Evolutionary conservation across 257 asterid species (phyloP), one percentile per base, ranked within the genome.

Genomic region (Solanum boliviense): DNA sequence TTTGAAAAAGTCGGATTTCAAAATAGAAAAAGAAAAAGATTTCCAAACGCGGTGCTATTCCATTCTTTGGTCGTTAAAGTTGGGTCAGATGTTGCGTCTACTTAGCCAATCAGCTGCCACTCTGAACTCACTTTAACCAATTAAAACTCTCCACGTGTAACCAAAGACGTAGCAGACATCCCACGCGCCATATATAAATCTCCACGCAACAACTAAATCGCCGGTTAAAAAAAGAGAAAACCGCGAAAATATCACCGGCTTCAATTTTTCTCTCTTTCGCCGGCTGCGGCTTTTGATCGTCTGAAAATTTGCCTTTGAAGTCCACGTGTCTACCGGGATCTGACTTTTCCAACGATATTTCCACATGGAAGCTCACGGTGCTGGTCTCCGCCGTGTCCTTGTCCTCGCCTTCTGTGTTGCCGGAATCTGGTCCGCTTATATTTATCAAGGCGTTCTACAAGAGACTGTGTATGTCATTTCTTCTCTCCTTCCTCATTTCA

Each of bases 341-440:
- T 86, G 92, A 86, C 86, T 89, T 56, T 84, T 84, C 91, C 88
- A 89, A 90, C 85, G 62, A 44, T 3, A 81, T 20, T 44, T 75
- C 32, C 29, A 74, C 78, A 96, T 96, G 99, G 98, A 95, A 93
- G 91, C 93, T 79, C 94, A 93, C 89, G 91, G 91, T 84, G 84
- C 93, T 91, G 98, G 98, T 31, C 90, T 96, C 93, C 92, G 92
- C 90, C 99, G 99, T 87, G 93, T 96, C 10, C 88, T 96, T 78
- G 91, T 97, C 86, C 92, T 97, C 44, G 90, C 95, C 15, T 93
- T 95, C 41, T 97, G 99, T 85, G 98, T 97, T 83, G 94, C 95
- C 86, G 99, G 99, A 68, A 97, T 97, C 91, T 96, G 99, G 99
- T 86, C 98, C 56, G 99, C 99, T 38, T 97, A 96, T 88, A 97